phyloP scores from a whole-genome alignment of 768 basidiomycete species.

The Leucocoprinus sp. region DNA sequence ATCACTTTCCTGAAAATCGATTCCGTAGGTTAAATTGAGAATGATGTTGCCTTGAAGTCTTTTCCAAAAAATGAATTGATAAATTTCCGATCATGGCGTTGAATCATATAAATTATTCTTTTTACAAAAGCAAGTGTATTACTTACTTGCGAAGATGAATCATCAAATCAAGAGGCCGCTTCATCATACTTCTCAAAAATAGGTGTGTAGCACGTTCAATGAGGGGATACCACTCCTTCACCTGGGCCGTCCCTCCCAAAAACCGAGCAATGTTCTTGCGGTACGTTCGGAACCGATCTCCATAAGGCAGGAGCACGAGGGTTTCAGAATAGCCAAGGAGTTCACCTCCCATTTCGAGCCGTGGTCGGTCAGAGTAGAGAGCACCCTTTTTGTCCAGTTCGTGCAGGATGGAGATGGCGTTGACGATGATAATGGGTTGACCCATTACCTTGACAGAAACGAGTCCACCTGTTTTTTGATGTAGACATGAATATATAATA shows the following conservation, averaged over 20 bases:
- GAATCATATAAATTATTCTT: too few relatives aligned
- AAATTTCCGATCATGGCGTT: too few relatives aligned
- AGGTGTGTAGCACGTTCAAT: slow-evolving; percentile 26
- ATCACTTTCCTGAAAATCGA: slow-evolving; percentile 41
- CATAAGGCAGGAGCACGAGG: slow-evolving; percentile 37
- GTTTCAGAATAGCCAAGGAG: slow-evolving; percentile 40
- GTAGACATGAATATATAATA: not conserved
- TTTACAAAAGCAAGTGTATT: not conserved
- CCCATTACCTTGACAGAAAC: slow-evolving; percentile 34
- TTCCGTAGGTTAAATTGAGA: slow-evolving; percentile 46
- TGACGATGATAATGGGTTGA: slow-evolving; percentile 40
- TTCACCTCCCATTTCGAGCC: slow-evolving; percentile 43
- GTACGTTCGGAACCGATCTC: slow-evolving; percentile 33
- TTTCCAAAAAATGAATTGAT: too few relatives aligned
- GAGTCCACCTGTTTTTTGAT: slow-evolving; percentile 32
- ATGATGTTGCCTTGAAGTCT: slow-evolving; percentile 49
- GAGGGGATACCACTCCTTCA: slow-evolving; percentile 22
- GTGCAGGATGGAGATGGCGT: slow-evolving; percentile 33
- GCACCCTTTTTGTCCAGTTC: slow-evolving; percentile 40
- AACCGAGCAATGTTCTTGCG: slow-evolving; percentile 35
- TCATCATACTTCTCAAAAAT: slow-evolving; percentile 30
- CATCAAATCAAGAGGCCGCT: slow-evolving; percentile 23
- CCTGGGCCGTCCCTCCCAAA: slow-evolving; percentile 28
- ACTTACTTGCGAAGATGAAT: slow-evolving; percentile 35
- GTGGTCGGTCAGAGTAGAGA: slow-evolving; percentile 41